Percentiles rank a stretch among this genome's conserved stretches.
These are phyloP conservation scores for Tricholoma matsutake DNA, from an alignment of 768 basidiomycete species.

Conservation along the genomic window DNA sequence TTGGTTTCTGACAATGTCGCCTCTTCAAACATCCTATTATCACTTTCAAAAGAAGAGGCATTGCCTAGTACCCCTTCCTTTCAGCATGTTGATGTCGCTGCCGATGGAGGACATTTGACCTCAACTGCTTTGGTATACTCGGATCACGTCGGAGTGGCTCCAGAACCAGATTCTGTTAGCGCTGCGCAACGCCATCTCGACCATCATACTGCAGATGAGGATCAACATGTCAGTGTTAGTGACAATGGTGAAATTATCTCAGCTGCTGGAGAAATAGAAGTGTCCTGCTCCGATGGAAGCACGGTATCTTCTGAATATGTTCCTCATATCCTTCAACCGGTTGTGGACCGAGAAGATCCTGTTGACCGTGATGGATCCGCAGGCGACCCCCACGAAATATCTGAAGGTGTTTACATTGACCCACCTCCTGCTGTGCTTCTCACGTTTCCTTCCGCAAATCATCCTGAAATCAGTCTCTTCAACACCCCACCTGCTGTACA, in stretches of 20 bases:
- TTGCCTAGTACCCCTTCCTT: background rate
- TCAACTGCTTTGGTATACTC: background rate
- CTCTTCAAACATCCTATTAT: background rate
- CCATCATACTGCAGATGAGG: background rate
- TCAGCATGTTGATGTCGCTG: background rate
- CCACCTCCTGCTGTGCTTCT: conserved; percentile 70
- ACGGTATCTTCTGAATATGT: background rate
- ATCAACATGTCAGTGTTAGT: background rate
- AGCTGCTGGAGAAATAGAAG: background rate
- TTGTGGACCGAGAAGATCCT: background rate
- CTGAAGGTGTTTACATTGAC: conserved; percentile 70
- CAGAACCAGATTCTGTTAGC: background rate
- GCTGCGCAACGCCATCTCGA: background rate
- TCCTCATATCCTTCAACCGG: background rate
- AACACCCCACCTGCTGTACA: conserved; percentile 41
- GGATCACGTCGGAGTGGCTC: background rate
- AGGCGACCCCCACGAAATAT: conserved; percentile 55
- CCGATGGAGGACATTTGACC: background rate
- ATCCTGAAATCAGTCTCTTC: conserved; percentile 46
- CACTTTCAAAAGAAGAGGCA: background rate
- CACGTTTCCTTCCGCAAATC: conserved; percentile 36
- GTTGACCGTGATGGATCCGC: conserved; percentile 11
- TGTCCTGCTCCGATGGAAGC: background rate
- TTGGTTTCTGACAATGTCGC: background rate
- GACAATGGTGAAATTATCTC: background rate